Percentiles rank a stretch among this genome's conserved stretches.
phyloP scores from a whole-genome alignment of 805 yeast species.

The Millerago galiae region DNA sequence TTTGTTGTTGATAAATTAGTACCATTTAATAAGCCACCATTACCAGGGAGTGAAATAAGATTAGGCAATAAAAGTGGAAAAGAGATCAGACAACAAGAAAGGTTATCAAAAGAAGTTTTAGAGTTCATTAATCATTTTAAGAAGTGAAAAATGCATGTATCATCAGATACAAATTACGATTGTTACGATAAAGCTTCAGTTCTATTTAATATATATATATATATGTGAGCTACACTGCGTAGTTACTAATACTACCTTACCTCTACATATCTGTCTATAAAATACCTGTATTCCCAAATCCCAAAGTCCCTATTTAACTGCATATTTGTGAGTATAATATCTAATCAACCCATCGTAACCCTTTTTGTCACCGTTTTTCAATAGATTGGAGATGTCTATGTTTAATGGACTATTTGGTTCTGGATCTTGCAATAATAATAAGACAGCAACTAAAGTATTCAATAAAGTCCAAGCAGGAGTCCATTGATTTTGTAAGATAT shows the following conservation, averaged over 20 bases:
- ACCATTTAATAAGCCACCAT: constrained; percentile 18
- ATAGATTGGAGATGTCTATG: constrained; percentile 59
- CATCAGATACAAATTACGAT: no score
- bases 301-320: constrained; percentile 5
- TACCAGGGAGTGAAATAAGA: constrained; percentile 23
- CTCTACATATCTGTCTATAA: not conserved
- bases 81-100: constrained; percentile 19
- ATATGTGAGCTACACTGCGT: no score
- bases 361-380: constrained; percentile 38
- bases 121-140: constrained; percentile 19
- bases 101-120: constrained; percentile 15
- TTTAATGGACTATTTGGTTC: constrained; percentile 70
- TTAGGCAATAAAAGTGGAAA: constrained; percentile 18
- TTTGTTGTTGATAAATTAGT: constrained; percentile 21
- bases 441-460: constrained; percentile 49
- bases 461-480: constrained; percentile 69
- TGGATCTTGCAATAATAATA: constrained; percentile 53
- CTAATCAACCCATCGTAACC: constrained; percentile 38
- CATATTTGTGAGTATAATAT: constrained; percentile 30
- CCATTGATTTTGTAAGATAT: constrained; percentile 57
- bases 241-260: no score
- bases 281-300: not conserved
- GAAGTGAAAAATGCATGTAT: not conserved
- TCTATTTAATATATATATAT: no score
- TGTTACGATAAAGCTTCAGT: no score